Evolutionary conservation across 805 yeast genomes (phyloP), one percentile per base, ranked within the genome.

Genomic region (Metahyphopichia silvanorum): DNA sequence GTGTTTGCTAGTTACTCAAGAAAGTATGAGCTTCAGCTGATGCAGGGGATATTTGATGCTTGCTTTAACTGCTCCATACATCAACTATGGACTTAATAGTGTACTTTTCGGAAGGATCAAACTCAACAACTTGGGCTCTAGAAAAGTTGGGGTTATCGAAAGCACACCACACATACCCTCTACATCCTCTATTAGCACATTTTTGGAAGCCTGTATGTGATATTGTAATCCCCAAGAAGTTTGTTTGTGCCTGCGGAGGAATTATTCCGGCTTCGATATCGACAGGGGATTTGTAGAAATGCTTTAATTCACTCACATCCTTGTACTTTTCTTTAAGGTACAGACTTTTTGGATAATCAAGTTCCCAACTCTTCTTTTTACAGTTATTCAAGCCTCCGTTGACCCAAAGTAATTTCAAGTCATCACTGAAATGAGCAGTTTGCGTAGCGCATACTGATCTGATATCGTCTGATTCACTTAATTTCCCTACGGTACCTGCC

Each of bases 311-410:
- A 11, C 13, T 15, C 3, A 12, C 25, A 1, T 13, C 13, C 7
- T 23, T 23, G 25, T 23, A 23, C 13, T 23, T 23, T 9, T 31
- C 13, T 16, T 21, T 31, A 9, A 31, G 17, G 10, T 13, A 12
- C 15, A 12, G 13, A 11, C 11, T 13, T 5, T 16, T 14, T 9
- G 14, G n/a, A 13, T 15, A 31, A 31, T 31, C 33, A 4, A 15
- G 14, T 16, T 24, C n/a, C 33, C 33, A 31, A 13, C 28, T 21
- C 1, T 31, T 24, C 21, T 26, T 40, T 33, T 53, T 57, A 38
- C 65, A 59, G 13, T 31, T 39, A 16, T 32, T 32, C 16, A 51
- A 42, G 10, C 60, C 63, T 5, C 60, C 61, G 31, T 59, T 59
- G 6, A 47, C 27, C 65, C 65, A 59, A 7, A 57, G 42, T 4